A percentile compares a stretch with the other conserved stretches of the same genome.
phyloP scores from a whole-genome alignment of 768 basidiomycete species.

The Boletus huronensis region DNA sequence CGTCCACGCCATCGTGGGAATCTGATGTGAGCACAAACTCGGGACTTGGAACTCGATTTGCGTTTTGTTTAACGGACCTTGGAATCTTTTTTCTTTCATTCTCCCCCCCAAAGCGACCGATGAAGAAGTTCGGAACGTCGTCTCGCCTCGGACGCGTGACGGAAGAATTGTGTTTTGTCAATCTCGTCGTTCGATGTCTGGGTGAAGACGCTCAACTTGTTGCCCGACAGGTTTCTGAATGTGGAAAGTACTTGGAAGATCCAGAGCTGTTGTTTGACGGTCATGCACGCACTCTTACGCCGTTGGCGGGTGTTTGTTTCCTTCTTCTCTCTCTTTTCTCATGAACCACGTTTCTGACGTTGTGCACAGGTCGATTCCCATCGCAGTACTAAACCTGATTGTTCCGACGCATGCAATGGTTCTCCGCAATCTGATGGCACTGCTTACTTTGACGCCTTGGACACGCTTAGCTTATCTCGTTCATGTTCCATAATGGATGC shows the following conservation, averaged over 20 bases:
- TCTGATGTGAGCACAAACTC: constrained; percentile 1
- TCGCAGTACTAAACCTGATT: neutral
- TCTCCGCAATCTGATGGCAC: constrained; percentile 15
- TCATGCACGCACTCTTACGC: neutral
- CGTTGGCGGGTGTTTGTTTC: constrained; percentile 1
- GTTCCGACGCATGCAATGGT: neutral
- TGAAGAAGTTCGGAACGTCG: neutral
- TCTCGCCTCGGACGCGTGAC: constrained; percentile 14
- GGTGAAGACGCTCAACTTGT: neutral
- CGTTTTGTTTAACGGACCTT: neutral
- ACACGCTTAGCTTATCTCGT: constrained; percentile 7
- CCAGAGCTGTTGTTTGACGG: neutral
- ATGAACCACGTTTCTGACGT: neutral
- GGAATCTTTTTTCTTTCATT: too few species aligned
- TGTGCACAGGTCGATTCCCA: constrained; percentile 4
- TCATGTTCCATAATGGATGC: constrained; percentile 2
- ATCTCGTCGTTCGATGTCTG: neutral
- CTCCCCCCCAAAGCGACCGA: constrained; percentile 4
- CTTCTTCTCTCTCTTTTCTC: too few species aligned
- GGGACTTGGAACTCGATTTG: too few species aligned
- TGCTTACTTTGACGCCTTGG: constrained; percentile 26
- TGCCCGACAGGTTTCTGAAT: constrained; percentile 7
- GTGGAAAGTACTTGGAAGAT: neutral
- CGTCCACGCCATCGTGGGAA: constrained; percentile 11
- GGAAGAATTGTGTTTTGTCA: constrained; percentile 19